Evolutionary conservation across 1,139 yeast species (phyloP).

Genomic region (Kurtzmaniella quercitrusa): DNA sequence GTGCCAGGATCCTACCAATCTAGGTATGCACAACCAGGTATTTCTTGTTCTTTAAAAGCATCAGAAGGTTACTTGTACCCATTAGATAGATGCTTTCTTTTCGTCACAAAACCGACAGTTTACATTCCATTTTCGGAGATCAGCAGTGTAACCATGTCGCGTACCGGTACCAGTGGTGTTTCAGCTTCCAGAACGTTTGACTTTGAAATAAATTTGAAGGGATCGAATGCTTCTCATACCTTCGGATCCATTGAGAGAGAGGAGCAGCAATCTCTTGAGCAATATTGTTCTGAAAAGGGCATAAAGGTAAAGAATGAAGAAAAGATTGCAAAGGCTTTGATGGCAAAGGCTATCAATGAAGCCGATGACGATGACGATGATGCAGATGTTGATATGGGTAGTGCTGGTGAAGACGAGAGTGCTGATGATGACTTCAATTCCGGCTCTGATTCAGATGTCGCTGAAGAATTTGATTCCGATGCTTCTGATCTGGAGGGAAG

Average conservation of each 20-base stretch:
- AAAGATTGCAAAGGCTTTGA: conserved; percentile 75
- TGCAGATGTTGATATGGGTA: conserved; percentile 64
- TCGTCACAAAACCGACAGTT: conserved; percentile 91
- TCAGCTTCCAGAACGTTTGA: conserved; percentile 90
- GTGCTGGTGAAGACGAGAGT: conserved; percentile 65
- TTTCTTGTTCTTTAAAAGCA: conserved; percentile 89
- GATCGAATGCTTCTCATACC: conserved; percentile 66
- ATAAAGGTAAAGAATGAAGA: conserved; percentile 84
- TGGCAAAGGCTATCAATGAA: conserved; percentile 72
- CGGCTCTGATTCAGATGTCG: conserved; percentile 66
- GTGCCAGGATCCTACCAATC: conserved; percentile 85
- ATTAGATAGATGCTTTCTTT: conserved; percentile 83
- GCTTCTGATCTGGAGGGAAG: conserved; percentile 42
- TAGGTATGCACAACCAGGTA: conserved; percentile 72
- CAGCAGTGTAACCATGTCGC: conserved; percentile 71
- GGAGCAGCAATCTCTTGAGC: conserved; percentile 78
- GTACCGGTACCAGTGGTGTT: conserved; percentile 78
- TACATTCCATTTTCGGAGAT: conserved; percentile 87
- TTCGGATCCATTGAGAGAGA: conserved; percentile 90
- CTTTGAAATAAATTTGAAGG: conserved; percentile 69
- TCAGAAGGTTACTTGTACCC: conserved; percentile 92
- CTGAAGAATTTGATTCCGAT: conserved; percentile 85
- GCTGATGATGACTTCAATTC: conserved; percentile 67
- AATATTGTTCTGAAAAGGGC: conserved; percentile 72
- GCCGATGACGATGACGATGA: conserved; percentile 67